Conservation (phyloP, 1,139 yeast genomes). For the Yamadazyma trypodendri region DNA sequence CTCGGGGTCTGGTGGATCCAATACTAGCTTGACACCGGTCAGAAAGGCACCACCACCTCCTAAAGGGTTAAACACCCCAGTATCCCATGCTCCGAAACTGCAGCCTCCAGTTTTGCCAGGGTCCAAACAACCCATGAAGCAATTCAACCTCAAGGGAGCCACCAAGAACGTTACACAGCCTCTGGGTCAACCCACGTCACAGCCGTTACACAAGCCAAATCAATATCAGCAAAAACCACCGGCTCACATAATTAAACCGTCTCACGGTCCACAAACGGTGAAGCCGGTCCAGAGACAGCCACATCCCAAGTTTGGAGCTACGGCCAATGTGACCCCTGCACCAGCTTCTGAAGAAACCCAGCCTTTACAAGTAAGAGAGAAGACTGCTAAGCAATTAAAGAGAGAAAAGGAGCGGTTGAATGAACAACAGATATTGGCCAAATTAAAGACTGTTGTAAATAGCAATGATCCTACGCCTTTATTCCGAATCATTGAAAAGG, state of each 20-base stretch:
- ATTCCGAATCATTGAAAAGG: constrained; percentile 86
- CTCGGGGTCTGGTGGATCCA: constrained; percentile 5
- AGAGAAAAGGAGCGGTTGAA: constrained; percentile 72
- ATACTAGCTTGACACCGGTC: constrained; percentile 39
- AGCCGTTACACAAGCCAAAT: neutral
- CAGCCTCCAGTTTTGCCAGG: constrained; percentile 33
- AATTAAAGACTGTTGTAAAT: constrained; percentile 79
- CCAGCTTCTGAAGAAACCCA: constrained; percentile 1
- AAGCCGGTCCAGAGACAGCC: constrained; percentile 5
- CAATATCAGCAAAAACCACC: constrained; percentile 1
- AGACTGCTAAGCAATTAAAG: constrained; percentile 48
- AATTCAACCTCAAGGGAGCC: constrained; percentile 9
- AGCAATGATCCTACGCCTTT: constrained; percentile 80
- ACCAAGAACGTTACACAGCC: constrained; percentile 1
- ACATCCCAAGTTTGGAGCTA: constrained; percentile 4
- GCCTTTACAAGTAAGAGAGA: constrained; percentile 15
- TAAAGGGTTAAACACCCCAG: constrained; percentile 9
- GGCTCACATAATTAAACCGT: neutral
- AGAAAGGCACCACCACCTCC: constrained; percentile 59
- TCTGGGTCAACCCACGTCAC: neutral
- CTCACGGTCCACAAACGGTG: neutral
- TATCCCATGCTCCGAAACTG: constrained; percentile 26
- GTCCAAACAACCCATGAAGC: constrained; percentile 8
- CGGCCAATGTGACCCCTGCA: constrained; percentile 5
- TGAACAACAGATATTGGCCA: constrained; percentile 83